phyloP scores from a whole-genome alignment of 345 rosid genomes.

The Hibiscus mutabilis region DNA sequence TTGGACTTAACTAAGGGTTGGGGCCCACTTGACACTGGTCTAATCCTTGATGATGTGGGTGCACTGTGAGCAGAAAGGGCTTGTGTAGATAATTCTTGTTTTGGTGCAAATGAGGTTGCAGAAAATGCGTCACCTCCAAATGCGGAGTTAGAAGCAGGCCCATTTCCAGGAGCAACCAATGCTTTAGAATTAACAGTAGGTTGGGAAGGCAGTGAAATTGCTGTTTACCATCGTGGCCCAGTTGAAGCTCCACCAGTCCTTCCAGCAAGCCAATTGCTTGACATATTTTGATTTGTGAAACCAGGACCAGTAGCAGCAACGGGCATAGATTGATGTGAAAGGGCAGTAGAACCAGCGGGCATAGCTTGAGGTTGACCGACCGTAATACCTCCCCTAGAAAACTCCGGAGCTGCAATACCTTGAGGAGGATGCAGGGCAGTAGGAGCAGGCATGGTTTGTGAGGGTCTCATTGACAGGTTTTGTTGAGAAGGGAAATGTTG shows the following conservation, averaged over 20 bases:
- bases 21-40: slow-evolving; percentile 36
- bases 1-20: slow-evolving; percentile 54
- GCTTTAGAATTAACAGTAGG: slow-evolving; percentile 31
- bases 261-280: slow-evolving; percentile 54
- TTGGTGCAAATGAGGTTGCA: slow-evolving; percentile 31
- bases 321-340: slow-evolving; percentile 36
- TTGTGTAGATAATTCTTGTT: slow-evolving; percentile 39
- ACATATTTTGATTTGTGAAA: slow-evolving; percentile 36
- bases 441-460: slow-evolving; percentile 31
- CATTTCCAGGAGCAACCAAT: slow-evolving; percentile 58
- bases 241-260: slow-evolving; percentile 34
- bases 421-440: slow-evolving; percentile 44
- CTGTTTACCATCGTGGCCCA: slow-evolving; percentile 42
- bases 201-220: slow-evolving; percentile 18
- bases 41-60: slow-evolving; percentile 34
- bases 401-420: slow-evolving; percentile 35
- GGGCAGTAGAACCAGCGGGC: slow-evolving; percentile 31
- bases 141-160: slow-evolving; percentile 22
- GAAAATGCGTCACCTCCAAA: slow-evolving; percentile 55
- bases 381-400: slow-evolving; percentile 40
- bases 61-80: slow-evolving; percentile 38
- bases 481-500: slow-evolving; percentile 53
- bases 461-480: slow-evolving; percentile 41
- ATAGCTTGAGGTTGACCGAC: slow-evolving; percentile 34
- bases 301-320: slow-evolving; percentile 27